Percentiles rank a stretch among this genome's conserved stretches.
Conservation (phyloP, 768 basidiomycete species). For the Leccinum arenicola region DNA sequence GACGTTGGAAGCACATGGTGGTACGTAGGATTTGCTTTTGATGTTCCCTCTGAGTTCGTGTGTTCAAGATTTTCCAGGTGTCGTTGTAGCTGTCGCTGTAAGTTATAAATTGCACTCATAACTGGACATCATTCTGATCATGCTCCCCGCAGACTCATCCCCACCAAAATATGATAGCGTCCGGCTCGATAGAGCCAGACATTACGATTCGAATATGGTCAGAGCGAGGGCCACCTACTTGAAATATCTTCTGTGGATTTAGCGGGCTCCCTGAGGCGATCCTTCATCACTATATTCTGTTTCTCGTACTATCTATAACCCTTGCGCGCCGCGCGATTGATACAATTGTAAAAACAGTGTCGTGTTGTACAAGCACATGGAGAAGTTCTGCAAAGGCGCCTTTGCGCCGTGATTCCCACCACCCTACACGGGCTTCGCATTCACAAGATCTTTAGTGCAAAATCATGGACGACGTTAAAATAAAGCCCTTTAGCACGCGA, state of each 20-base stretch:
- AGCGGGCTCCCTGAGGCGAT: background rate
- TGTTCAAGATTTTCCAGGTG: slow-evolving; percentile 29
- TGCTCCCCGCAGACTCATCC: slow-evolving; percentile 67
- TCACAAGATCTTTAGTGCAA: slow-evolving; percentile 50
- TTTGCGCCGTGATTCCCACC: background rate
- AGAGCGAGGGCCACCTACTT: slow-evolving; percentile 38
- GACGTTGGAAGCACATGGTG: slow-evolving; percentile 70
- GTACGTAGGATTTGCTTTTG: slow-evolving; percentile 32
- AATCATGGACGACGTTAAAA: background rate
- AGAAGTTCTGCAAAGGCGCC: background rate
- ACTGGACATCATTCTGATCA: background rate
- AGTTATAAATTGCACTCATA: slow-evolving; percentile 36
- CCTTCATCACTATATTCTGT: slow-evolving; percentile 9
- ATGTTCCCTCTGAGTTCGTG: background rate
- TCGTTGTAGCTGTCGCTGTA: slow-evolving; percentile 80
- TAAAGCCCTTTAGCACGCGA: background rate
- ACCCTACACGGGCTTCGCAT: slow-evolving; percentile 51
- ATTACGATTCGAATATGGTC: slow-evolving; percentile 81
- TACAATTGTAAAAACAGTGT: slow-evolving; percentile 10
- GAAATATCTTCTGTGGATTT: background rate
- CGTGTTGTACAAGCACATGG: slow-evolving; percentile 12
- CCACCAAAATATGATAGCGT: slow-evolving; percentile 81
- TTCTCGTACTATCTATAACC: slow-evolving; percentile 5
- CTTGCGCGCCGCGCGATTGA: background rate
- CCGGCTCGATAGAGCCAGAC: slow-evolving; percentile 84